Conservation (phyloP, 441 rosid genomes). For the Breynia disticha region DNA sequence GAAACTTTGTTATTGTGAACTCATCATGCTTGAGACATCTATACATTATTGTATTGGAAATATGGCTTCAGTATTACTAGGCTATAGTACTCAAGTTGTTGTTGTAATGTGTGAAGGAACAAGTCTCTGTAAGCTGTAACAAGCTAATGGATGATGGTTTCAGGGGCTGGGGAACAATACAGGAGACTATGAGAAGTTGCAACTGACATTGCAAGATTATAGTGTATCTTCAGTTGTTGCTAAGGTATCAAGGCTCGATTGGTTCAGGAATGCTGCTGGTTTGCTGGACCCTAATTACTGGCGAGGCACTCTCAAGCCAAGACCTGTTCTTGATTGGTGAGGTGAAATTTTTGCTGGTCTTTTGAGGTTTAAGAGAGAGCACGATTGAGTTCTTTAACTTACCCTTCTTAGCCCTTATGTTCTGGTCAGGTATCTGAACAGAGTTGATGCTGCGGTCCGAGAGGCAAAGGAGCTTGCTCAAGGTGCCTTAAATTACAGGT, state of each 20-base stretch:
- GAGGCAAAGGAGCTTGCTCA: slow-evolving; percentile 59
- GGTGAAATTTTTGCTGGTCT: neutral
- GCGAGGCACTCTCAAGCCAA: slow-evolving; percentile 81
- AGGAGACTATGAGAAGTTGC: slow-evolving; percentile 64
- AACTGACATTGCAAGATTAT: slow-evolving; percentile 37
- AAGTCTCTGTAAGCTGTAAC: neutral
- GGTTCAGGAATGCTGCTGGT: slow-evolving; percentile 96
- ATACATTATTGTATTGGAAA: no score
- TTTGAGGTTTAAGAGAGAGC: neutral
- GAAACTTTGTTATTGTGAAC: no score
- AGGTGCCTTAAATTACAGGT: slow-evolving; percentile 26
- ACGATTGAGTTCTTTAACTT: no score
- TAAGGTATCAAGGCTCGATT: slow-evolving; percentile 67
- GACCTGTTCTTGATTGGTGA: slow-evolving; percentile 93
- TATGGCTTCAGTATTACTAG: no score
- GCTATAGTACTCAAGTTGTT: neutral
- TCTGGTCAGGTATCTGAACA: slow-evolving; percentile 54
- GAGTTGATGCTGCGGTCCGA: slow-evolving; percentile 62
- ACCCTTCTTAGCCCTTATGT: neutral
- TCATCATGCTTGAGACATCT: no score
- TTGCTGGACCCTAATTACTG: slow-evolving; percentile 76
- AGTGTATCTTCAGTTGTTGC: slow-evolving; percentile 68
- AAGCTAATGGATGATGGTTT: neutral
- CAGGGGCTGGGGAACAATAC: slow-evolving; percentile 91
- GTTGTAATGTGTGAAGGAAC: neutral